phyloP scores from a whole-genome alignment of 768 basidiomycete species.

The Mycena polygramma region DNA sequence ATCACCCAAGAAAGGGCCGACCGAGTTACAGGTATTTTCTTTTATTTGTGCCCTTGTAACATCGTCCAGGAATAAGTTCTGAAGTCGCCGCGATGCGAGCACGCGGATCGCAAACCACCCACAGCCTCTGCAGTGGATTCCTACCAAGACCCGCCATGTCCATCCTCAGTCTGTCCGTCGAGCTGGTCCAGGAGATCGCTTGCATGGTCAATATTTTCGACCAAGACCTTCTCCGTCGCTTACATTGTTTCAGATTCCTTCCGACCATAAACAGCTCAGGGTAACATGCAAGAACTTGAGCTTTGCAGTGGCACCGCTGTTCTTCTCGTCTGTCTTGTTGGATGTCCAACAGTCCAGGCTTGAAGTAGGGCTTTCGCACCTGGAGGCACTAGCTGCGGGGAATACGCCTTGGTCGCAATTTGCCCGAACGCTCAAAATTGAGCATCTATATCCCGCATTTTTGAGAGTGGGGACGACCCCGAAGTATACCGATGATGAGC shows the following conservation, averaged over 20 bases:
- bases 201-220: background rate
- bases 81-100: too few species aligned
- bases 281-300: background rate
- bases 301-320: background rate
- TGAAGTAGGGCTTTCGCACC: background rate
- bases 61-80: too few species aligned
- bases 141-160: slow-evolving; percentile 5
- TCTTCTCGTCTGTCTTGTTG: slow-evolving; percentile 12
- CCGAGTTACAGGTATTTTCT: too few species aligned
- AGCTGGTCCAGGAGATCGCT: slow-evolving; percentile 6
- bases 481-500: background rate
- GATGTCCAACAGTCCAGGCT: background rate
- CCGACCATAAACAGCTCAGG: background rate
- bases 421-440: slow-evolving; percentile 1
- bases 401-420: slow-evolving; percentile 3
- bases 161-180: slow-evolving; percentile 6
- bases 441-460: background rate
- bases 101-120: too few species aligned
- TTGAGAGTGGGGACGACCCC: background rate
- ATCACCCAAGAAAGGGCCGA: too few species aligned
- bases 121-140: too few species aligned
- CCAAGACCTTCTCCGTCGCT: background rate
- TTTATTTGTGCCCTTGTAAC: too few species aligned
- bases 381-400: slow-evolving; percentile 5
- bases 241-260: background rate